Conservation (phyloP, 495 filamentous ascomycete genomes). For the Penicillium canescens region DNA sequence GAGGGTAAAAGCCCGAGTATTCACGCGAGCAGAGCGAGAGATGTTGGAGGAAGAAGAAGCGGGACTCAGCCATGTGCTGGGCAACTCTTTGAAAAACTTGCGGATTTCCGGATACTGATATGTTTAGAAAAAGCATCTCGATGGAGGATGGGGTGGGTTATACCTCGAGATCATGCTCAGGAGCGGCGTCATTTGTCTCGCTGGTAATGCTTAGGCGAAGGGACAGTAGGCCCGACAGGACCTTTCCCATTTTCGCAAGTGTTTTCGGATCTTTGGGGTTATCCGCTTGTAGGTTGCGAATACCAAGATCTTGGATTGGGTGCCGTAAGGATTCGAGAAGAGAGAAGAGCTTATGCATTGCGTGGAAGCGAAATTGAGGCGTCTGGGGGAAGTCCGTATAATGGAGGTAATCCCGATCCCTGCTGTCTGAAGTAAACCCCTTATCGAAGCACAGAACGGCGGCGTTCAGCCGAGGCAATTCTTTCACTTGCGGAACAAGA, state of each 20-base stretch:
- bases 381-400: constrained; percentile 4
- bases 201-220: constrained; percentile 18
- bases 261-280: constrained; percentile 7
- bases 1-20: constrained; percentile 9
- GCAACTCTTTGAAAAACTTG: constrained; percentile 6
- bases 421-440: constrained; percentile 2
- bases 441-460: constrained; percentile 12
- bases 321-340: constrained; percentile 4
- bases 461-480: constrained; percentile 16
- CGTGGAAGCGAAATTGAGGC: constrained; percentile 2
- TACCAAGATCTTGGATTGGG: constrained; percentile 4
- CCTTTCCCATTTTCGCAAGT: constrained; percentile 5
- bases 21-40: constrained; percentile 5
- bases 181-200: constrained; percentile 5
- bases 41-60: constrained; percentile 1
- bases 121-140: not conserved
- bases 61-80: constrained; percentile 3
- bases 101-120: constrained; percentile 3
- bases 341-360: constrained; percentile 6
- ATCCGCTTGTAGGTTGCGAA: constrained; percentile 16
- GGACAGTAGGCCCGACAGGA: constrained; percentile 6
- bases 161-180: constrained; percentile 13
- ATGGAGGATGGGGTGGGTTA: not conserved
- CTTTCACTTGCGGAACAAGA: constrained; percentile 2
- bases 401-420: not conserved